Conservation (phyloP, 768 basidiomycete species). For the Naganishia friedmannii region DNA sequence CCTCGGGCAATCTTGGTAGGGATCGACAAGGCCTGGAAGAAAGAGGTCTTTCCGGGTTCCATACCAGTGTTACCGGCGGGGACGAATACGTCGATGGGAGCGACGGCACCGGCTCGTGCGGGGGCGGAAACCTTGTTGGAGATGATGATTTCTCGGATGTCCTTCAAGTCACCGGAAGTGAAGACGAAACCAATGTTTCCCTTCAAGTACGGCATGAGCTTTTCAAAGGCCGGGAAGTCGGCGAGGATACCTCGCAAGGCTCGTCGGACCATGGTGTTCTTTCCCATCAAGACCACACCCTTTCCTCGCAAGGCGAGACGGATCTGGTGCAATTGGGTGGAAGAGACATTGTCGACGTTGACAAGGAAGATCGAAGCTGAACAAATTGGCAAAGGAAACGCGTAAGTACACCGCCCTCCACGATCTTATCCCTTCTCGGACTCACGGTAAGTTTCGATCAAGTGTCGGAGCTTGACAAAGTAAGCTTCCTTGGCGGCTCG, state of each 20-base stretch:
- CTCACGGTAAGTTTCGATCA: conserved; percentile 84
- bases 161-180: conserved; percentile 86
- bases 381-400: conserved; percentile 13
- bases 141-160: conserved; percentile 84
- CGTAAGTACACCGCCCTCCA: background rate
- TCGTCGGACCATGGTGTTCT: conserved; percentile 99
- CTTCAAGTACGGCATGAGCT: conserved; percentile 87
- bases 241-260: conserved; percentile 85
- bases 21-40: conserved; percentile 99
- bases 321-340: conserved; percentile 76
- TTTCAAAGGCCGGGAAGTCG: conserved; percentile 91
- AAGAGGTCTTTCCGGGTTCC: conserved; percentile 99
- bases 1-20: conserved; percentile 99
- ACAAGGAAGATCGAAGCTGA: conserved; percentile 95
- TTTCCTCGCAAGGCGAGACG: conserved; percentile 80
- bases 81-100: conserved; percentile 85
- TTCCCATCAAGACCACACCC: conserved; percentile 97
- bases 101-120: conserved; percentile 94
- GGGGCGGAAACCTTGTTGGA: conserved; percentile 98
- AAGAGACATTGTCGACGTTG: conserved; percentile 99
- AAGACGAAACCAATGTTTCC: conserved; percentile 99
- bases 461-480: conserved; percentile 89
- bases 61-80: conserved; percentile 98
- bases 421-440: conserved; percentile 34
- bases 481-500: conserved; percentile 85